Conservation (phyloP, 106 monocot genomes). For the Dactylorhiza incarnata region DNA sequence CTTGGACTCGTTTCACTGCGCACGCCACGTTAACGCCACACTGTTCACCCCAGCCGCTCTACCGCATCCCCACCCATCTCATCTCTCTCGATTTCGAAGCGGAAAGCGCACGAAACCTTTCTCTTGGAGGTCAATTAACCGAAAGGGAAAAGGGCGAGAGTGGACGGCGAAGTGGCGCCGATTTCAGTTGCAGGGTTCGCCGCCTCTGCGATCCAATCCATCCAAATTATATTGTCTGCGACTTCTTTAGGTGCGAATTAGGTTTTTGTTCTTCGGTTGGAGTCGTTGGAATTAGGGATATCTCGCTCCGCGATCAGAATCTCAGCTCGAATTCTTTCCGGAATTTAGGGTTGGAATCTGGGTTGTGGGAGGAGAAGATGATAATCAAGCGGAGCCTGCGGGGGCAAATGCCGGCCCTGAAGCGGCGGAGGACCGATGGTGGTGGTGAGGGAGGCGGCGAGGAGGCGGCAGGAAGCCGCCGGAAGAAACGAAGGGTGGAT, state of each 20-base stretch:
- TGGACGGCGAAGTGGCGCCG: not conserved
- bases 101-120: not conserved
- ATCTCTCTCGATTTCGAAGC: not conserved
- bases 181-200: not conserved
- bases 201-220: not conserved
- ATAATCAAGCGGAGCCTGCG: conserved; percentile 43
- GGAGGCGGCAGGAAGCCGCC: conserved; percentile 4
- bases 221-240: not conserved
- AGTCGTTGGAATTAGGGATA: not conserved
- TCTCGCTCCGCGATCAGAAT: conserved; percentile 4
- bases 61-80: not conserved
- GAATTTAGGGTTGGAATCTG: conserved; percentile 4
- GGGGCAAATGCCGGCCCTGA: conserved; percentile 38
- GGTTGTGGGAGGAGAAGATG: conserved; percentile 10
- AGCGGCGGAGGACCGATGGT: conserved; percentile 29
- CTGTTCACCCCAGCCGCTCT: not conserved
- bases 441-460: conserved; percentile 6
- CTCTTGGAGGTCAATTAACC: not conserved
- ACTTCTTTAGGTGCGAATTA: not conserved
- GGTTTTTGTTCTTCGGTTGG: not conserved
- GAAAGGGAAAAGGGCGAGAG: not conserved
- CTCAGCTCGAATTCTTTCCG: not conserved
- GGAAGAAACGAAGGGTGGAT: conserved; percentile 22
- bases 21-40: not conserved
- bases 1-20: not conserved